Base-by-base conservation (phyloP, 768 basidiomycete species). In the Serendipita sp. region DNA sequence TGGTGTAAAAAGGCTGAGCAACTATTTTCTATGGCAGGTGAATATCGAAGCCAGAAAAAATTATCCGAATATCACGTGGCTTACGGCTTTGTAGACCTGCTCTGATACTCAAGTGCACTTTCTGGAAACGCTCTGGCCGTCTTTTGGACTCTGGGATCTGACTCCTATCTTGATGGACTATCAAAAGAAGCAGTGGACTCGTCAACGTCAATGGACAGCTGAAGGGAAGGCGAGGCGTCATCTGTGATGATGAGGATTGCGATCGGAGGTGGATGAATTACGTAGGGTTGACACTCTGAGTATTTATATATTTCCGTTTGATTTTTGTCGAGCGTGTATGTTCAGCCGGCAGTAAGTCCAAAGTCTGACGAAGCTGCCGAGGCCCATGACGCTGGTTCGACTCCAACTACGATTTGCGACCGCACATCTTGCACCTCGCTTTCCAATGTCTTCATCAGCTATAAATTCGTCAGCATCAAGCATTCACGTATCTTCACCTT, bases 11-110 rank as follows among this genome's bases (percentile, higher is more conserved):
- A 79, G 92, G 2, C 73, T 96, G 24, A 91, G 89, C 68, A 91
- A 96, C 67, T 99, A 84, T 70, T 72, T 97, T 70, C 81, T 94
- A 16, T 99, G 95, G 96, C 96, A 99, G 88, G 94, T 88, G 63
- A 63, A 82, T 74, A 3, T 2, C 14, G 42, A 42, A n/a, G n/a
- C n/a, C n/a, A n/a, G 43, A 60, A 28, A 60, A 2, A 20, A 53
- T 38, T n/a, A 64, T 16, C 48, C 5, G 26, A 44, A 16, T 61
- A 22, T 13, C 31, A 30, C 24, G 22, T 24, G n/a, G 33, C 34
- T 62, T 3, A 64, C 33, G 28, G 38, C 26, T 17, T 20, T 31
- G 5, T 68, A 96, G 90, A 84, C 84, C 65, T 85, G 79, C 61
- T 85, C 94, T 68, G 72, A 86, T 66, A 90, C 91, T 0, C 90